phyloP scores from a whole-genome alignment of 2,329 filamentous ascomycete species.

The Orbilia oligospora region DNA sequence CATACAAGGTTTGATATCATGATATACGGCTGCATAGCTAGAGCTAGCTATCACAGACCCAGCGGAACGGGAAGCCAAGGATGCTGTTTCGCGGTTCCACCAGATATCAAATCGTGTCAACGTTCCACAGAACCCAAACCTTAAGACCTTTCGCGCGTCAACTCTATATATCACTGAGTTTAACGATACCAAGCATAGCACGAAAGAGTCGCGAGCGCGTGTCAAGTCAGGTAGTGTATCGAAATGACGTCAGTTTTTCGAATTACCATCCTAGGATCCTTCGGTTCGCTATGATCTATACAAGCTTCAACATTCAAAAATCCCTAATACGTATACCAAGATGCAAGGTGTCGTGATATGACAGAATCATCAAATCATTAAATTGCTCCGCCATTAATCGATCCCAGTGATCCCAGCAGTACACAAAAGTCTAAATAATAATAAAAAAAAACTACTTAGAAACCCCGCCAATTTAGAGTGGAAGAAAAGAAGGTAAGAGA shows the following conservation, averaged over 20 bases:
- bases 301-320: background rate
- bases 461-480: background rate
- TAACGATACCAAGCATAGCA: too few relatives aligned
- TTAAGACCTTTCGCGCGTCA: too few relatives aligned
- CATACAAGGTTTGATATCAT: too few relatives aligned
- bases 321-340: too few relatives aligned
- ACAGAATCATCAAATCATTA: slow-evolving; percentile 8
- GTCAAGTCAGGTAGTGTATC: background rate
- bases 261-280: too few relatives aligned
- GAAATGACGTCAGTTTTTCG: slow-evolving; percentile 9
- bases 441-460: background rate
- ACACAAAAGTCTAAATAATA: background rate
- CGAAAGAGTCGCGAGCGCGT: too few relatives aligned
- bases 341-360: too few relatives aligned
- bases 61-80: background rate
- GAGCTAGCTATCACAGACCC: too few relatives aligned
- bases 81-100: background rate
- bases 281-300: too few relatives aligned
- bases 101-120: background rate
- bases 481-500: too few relatives aligned
- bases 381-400: background rate
- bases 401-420: background rate
- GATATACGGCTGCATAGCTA: too few relatives aligned
- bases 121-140: background rate
- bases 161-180: too few relatives aligned